Conservation (phyloP, 2,329 filamentous ascomycete genomes). For the Fusarium chlamydosporum region DNA sequence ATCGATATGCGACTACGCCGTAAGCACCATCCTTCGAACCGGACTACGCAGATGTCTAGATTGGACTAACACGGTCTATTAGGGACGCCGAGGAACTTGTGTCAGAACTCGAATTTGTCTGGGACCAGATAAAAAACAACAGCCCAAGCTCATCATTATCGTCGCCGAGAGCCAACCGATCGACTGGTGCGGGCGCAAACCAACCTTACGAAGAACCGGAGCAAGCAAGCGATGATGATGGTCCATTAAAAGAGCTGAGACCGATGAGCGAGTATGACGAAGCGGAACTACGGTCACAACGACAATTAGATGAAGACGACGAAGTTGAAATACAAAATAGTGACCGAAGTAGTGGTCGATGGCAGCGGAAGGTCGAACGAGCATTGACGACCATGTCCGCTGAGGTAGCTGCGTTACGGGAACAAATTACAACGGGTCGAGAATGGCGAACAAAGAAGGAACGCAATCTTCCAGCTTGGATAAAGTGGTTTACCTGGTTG, state of each 20-base stretch:
- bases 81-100: constrained; percentile 90
- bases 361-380: constrained; percentile 86
- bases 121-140: constrained; percentile 97
- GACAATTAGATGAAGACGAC: constrained; percentile 63
- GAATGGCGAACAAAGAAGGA: constrained; percentile 77
- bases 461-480: constrained; percentile 76
- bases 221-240: constrained; percentile 64
- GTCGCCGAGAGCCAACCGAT: constrained; percentile 64
- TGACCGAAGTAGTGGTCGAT: constrained; percentile 66
- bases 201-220: constrained; percentile 64
- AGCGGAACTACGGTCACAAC: constrained; percentile 68
- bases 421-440: constrained; percentile 85
- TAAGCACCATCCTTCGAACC: constrained; percentile 57
- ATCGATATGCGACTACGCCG: constrained; percentile 91
- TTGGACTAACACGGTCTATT: constrained; percentile 41
- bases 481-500: constrained; percentile 78
- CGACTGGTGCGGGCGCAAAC: constrained; percentile 42
- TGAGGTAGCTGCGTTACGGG: constrained; percentile 90
- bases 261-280: constrained; percentile 90
- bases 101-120: constrained; percentile 96
- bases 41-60: background rate
- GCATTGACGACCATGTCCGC: constrained; percentile 91
- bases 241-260: constrained; percentile 78
- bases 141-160: constrained; percentile 74
- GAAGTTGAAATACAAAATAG: constrained; percentile 56